A percentile compares a stretch with the other conserved stretches of the same genome.
These are phyloP conservation scores for Phytophthora nicotianae DNA, from an alignment of 352 stramenopile species.

Conservation along the genomic window DNA sequence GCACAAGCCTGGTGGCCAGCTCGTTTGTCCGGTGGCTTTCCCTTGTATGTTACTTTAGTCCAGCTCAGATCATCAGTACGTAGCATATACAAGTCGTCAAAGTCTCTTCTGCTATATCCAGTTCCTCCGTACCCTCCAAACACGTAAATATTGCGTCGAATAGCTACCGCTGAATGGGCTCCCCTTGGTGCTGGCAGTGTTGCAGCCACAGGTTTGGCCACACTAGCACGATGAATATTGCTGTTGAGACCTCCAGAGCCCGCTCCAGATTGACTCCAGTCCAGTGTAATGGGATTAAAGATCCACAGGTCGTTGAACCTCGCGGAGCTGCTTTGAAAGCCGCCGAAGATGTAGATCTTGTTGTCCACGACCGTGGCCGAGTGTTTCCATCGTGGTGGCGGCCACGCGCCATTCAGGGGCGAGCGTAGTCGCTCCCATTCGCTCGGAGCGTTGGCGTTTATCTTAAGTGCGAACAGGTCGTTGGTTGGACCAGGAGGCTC, in stretches of 20 bases:
- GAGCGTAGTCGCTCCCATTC: conserved; percentile 78
- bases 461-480: conserved; percentile 94
- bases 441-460: conserved; percentile 64
- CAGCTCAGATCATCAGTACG: conserved; percentile 89
- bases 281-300: conserved; percentile 94
- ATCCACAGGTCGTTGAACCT: conserved; percentile 97
- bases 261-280: conserved; percentile 79
- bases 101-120: conserved; percentile 92
- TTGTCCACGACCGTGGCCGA: conserved; percentile 88
- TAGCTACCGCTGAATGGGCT: conserved; percentile 88
- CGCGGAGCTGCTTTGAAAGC: conserved; percentile 88
- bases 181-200: conserved; percentile 83
- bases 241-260: background rate
- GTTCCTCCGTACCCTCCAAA: conserved; percentile 96
- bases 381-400: conserved; percentile 89
- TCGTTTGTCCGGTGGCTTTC: conserved; percentile 88
- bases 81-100: conserved; percentile 93
- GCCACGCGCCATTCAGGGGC: conserved; percentile 29
- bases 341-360: conserved; percentile 94
- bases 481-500: conserved; percentile 92
- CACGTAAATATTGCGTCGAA: conserved; percentile 88
- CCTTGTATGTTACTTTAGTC: conserved; percentile 85
- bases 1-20: conserved; percentile 93
- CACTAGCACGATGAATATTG: conserved; percentile 48
- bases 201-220: conserved; percentile 30